Base-by-base conservation (phyloP, 257 asterid species). In the Ilex asprella region DNA sequence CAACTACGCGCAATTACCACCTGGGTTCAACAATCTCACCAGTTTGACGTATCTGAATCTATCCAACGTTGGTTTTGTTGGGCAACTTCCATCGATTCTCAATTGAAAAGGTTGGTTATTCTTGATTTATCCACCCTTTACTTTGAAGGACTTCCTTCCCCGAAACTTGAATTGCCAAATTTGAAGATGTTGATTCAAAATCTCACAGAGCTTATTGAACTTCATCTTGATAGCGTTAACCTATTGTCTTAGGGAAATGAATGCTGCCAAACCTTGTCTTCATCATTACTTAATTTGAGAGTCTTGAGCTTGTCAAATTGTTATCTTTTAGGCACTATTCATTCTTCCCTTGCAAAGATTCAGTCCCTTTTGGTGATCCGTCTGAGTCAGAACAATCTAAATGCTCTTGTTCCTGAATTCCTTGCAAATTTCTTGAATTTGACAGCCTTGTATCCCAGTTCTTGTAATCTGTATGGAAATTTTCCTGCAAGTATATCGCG, bases 171-270 rank as follows among this genome's bases (percentile, higher is more conserved):
- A 73, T 64, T 71, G 39, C 91, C 90, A 12, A 75, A 72, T 63
- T 47, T 87, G 66, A 47, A 16, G 58, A 53, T 10, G n/a, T 76
- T 87, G 30, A 73, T 78, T 66, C 71, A 62, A 71, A 77, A 82
- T 51, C 78, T 72, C 7, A 51, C 66, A 1, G 60, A 59, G 16
- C 79, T 86, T 16, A 70, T 46, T 61, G 82, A 76, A 30, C 80
- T 86, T 30, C 60, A 84, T 68, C 89, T 84, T 31, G 86, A 86
- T 59, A 47, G 66, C 2, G 89, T 84, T 35, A 12, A 76, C 65
- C 53, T 84, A 47, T 79, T 84, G 5, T 15, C 82, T n/a, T 64
- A 70, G 16, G 57, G 54, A 11, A 60, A n/a, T 30, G 74, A 75
- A 2, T 86, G 87, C 87, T 58, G 73, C 55, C 70, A 13, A 59